These are phyloP conservation scores for Xylaria palmicola DNA, from an alignment of 495 filamentous ascomycete genomes.

Conservation along the genomic window DNA sequence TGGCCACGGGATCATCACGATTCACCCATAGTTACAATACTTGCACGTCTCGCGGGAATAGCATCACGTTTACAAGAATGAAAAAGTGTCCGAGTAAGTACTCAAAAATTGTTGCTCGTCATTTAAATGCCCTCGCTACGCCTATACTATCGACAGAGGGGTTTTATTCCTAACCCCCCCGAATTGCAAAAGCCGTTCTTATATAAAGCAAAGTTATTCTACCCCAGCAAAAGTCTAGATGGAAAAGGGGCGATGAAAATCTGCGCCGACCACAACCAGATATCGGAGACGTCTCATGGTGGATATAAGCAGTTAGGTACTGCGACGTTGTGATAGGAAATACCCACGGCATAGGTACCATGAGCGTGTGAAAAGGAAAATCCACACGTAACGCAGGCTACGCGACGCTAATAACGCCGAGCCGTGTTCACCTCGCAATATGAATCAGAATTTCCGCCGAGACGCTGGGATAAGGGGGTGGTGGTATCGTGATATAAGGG, in stretches of 20 bases:
- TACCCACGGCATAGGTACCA: too few species aligned
- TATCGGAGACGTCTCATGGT: not conserved
- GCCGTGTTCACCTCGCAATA: not conserved
- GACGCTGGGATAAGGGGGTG: not conserved
- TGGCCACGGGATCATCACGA: too few species aligned
- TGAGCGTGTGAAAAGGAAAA: too few species aligned
- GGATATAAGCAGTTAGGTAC: too few species aligned
- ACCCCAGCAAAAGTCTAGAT: constrained; percentile 3
- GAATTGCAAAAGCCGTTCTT: not conserved
- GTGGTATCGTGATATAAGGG: not conserved
- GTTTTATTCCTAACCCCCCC: not conserved
- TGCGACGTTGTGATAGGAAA: too few species aligned
- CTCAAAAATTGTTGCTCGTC: not conserved
- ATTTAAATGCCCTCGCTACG: not conserved
- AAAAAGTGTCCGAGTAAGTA: too few species aligned
- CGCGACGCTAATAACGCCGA: not conserved
- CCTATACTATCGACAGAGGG: not conserved
- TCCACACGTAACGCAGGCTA: not conserved
- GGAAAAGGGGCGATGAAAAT: not conserved
- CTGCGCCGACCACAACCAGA: not conserved
- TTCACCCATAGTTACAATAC: too few species aligned
- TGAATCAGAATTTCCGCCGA: not conserved
- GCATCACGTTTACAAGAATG: not conserved
- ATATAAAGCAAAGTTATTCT: not conserved
- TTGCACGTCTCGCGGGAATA: not conserved